Conservation (phyloP, 345 rosid genomes). For the Eucalyptus fibrosa region DNA sequence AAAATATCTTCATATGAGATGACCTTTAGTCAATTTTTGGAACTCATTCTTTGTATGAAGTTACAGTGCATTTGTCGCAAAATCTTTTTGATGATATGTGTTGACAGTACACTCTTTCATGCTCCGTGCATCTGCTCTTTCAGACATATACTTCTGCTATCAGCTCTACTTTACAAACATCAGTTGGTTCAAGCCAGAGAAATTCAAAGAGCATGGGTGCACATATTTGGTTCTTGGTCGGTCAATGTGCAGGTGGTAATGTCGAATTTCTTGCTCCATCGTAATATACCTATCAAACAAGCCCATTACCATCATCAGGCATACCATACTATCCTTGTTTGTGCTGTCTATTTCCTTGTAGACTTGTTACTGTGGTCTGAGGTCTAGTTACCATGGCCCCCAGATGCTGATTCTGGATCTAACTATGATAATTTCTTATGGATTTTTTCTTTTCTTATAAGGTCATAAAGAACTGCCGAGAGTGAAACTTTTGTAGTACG, state of each 20-base stretch:
- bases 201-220: neutral
- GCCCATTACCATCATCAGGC: neutral
- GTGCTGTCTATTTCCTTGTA: neutral
- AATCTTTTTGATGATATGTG: neutral
- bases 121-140: neutral
- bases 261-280: neutral
- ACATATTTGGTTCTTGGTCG: neutral
- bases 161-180: neutral
- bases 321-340: neutral
- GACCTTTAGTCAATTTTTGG: neutral
- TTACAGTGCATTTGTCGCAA: neutral
- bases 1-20: neutral
- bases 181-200: neutral
- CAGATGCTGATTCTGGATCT: neutral
- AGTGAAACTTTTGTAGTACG: neutral
- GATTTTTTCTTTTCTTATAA: neutral
- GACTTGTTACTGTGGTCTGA: neutral
- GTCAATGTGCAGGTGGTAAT: neutral
- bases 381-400: neutral
- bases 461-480: neutral
- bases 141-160: neutral
- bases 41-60: neutral
- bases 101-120: neutral
- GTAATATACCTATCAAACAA: neutral
- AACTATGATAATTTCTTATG: neutral